Evolutionary conservation across 345 rosid genomes (phyloP).

Genomic region (Acer negundo): DNA sequence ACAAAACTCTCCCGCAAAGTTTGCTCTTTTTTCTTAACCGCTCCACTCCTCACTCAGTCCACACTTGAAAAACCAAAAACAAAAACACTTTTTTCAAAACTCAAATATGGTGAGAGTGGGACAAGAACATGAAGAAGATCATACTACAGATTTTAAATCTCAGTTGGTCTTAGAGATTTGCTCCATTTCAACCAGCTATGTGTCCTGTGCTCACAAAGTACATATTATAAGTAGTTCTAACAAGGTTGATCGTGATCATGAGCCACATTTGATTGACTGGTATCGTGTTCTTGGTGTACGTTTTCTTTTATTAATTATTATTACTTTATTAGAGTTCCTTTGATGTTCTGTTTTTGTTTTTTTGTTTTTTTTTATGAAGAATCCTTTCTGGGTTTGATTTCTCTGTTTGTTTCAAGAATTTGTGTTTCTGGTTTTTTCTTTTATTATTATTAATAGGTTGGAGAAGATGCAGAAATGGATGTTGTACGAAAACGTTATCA

Average conservation of each 20-base stretch:
- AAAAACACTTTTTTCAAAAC: no score
- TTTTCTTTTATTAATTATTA: constrained; percentile 7
- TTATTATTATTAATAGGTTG: constrained; percentile 50
- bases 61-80: constrained; percentile 10
- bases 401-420: background rate
- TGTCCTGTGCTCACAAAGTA: constrained; percentile 52
- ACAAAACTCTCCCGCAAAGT: constrained; percentile 48
- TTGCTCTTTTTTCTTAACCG: constrained; percentile 66
- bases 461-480: constrained; percentile 63
- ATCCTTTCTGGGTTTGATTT: constrained; percentile 4
- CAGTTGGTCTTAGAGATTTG: constrained; percentile 64
- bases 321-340: background rate
- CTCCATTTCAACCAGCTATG: constrained; percentile 45
- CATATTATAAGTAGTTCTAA: no score
- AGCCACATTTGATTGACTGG: constrained; percentile 78
- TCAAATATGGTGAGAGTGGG: constrained; percentile 45
- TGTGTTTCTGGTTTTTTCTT: constrained; percentile 5
- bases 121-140: constrained; percentile 31
- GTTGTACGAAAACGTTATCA: constrained; percentile 66
- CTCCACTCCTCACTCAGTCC: constrained; percentile 32
- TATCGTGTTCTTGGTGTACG: constrained; percentile 84
- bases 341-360: background rate
- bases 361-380: background rate
- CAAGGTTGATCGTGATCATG: background rate
- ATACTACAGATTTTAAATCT: constrained; percentile 33